A percentile compares a stretch with the other conserved stretches of the same genome.
phyloP scores from a whole-genome alignment of 2,329 filamentous ascomycete species.

The Gremmenia infestans region DNA sequence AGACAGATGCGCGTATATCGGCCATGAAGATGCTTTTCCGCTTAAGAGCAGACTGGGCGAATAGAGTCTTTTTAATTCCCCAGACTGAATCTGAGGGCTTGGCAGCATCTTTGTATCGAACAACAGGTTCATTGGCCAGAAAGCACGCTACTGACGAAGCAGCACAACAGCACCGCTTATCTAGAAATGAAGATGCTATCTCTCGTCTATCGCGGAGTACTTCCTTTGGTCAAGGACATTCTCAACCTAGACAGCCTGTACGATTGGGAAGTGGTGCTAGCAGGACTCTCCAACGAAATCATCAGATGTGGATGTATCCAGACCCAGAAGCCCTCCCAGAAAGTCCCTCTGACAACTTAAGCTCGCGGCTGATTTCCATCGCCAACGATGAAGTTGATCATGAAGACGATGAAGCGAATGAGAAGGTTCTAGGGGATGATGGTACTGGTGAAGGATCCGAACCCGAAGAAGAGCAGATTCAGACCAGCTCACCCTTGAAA shows the following conservation, averaged over 20 bases:
- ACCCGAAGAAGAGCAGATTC: background rate
- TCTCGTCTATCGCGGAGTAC: slow-evolving; percentile 29
- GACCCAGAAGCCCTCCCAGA: slow-evolving; percentile 52
- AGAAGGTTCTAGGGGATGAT: background rate
- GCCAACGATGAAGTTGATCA: slow-evolving; percentile 6
- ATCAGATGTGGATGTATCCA: slow-evolving; percentile 54
- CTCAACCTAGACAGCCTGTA: slow-evolving; percentile 34
- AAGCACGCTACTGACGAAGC: slow-evolving; percentile 38
- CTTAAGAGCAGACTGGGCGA: slow-evolving; percentile 74
- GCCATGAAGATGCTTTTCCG: slow-evolving; percentile 77
- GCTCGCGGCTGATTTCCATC: slow-evolving; percentile 27
- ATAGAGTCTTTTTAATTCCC: slow-evolving; percentile 67
- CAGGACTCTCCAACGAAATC: slow-evolving; percentile 35
- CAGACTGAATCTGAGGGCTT: slow-evolving; percentile 69
- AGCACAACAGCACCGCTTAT: slow-evolving; percentile 31
- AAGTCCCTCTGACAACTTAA: slow-evolving; percentile 31
- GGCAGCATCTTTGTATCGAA: slow-evolving; percentile 66
- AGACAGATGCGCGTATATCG: slow-evolving; percentile 65
- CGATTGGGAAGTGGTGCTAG: slow-evolving; percentile 25
- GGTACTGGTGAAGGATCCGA: too few relatives aligned
- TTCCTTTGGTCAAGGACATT: slow-evolving; percentile 28
- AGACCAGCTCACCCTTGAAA: background rate
- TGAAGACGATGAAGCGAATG: background rate
- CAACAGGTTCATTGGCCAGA: slow-evolving; percentile 44
- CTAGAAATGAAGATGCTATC: slow-evolving; percentile 34